These are phyloP conservation scores for Cyberlindnera saturnus DNA, from an alignment of 805 yeast genomes.

Conservation along the genomic window DNA sequence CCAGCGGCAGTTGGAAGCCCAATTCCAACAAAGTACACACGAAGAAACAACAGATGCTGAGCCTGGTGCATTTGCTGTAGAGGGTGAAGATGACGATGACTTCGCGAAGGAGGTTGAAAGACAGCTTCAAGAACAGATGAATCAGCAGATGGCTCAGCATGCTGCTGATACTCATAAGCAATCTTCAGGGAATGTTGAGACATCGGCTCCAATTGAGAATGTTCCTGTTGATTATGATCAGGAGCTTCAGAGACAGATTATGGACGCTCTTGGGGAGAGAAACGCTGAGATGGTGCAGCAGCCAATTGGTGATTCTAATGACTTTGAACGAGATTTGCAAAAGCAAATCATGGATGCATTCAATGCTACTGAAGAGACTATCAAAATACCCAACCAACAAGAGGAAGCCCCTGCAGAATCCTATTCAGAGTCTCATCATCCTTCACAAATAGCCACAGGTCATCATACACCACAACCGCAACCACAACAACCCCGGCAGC, in stretches of 20 bases:
- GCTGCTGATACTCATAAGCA: conserved; percentile 1
- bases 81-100: conserved; percentile 17
- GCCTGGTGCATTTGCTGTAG: neutral
- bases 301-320: conserved; percentile 1
- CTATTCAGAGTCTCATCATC: too few species aligned
- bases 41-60: conserved; percentile 1
- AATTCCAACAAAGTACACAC: conserved; percentile 8
- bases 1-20: conserved; percentile 21
- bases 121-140: conserved; percentile 18
- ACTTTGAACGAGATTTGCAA: conserved; percentile 16
- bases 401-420: neutral
- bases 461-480: neutral
- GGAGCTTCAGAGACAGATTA: conserved; percentile 20
- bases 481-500: neutral
- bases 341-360: conserved; percentile 18
- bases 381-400: too few species aligned
- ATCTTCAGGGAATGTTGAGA: neutral
- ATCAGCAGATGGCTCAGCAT: conserved; percentile 3
- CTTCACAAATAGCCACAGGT: neutral
- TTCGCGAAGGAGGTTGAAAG: conserved; percentile 24
- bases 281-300: conserved; percentile 1
- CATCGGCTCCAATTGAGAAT: neutral
- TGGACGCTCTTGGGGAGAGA: conserved; percentile 16
- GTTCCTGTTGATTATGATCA: conserved; percentile 7
- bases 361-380: conserved; percentile 1